These are phyloP conservation scores for Rhizophora apiculata DNA, from an alignment of 345 rosid species.

Conservation along the genomic window DNA sequence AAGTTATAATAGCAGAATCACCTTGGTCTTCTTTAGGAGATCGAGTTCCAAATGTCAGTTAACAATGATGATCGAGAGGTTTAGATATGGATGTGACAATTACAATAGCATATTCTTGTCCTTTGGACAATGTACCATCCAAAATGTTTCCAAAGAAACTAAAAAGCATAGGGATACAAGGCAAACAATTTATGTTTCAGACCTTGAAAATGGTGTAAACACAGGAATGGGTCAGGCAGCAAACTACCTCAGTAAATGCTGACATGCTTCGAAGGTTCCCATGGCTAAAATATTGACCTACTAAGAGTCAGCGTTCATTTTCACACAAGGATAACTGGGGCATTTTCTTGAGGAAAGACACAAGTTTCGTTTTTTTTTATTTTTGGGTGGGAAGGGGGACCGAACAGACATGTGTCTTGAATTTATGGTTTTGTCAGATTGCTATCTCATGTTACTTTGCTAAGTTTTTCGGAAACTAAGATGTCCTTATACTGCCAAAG, in stretches of 20 bases:
- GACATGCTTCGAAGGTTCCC: slow-evolving; percentile 6
- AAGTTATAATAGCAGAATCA: background rate
- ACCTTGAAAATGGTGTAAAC: no score
- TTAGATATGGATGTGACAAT: background rate
- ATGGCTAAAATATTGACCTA: no score
- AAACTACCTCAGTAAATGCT: background rate
- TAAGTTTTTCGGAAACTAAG: background rate
- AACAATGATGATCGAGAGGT: background rate
- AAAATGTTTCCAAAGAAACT: slow-evolving; percentile 5
- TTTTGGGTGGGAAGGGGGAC: no score
- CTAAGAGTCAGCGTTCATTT: background rate
- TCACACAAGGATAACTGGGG: no score
- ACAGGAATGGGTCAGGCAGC: no score
- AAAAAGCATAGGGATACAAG: background rate
- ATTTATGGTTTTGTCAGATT: background rate
- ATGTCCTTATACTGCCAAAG: background rate
- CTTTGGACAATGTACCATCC: slow-evolving; percentile 15
- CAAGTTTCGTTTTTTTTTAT: background rate
- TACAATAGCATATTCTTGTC: slow-evolving; percentile 6
- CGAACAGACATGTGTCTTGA: background rate
- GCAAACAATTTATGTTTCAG: background rate
- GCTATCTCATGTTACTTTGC: background rate
- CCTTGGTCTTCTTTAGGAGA: slow-evolving; percentile 11
- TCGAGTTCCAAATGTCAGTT: slow-evolving; percentile 1
- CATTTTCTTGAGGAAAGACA: background rate